These are phyloP conservation scores for Fusarium stilboides DNA, from an alignment of 2,329 filamentous ascomycete species.

Conservation along the genomic window DNA sequence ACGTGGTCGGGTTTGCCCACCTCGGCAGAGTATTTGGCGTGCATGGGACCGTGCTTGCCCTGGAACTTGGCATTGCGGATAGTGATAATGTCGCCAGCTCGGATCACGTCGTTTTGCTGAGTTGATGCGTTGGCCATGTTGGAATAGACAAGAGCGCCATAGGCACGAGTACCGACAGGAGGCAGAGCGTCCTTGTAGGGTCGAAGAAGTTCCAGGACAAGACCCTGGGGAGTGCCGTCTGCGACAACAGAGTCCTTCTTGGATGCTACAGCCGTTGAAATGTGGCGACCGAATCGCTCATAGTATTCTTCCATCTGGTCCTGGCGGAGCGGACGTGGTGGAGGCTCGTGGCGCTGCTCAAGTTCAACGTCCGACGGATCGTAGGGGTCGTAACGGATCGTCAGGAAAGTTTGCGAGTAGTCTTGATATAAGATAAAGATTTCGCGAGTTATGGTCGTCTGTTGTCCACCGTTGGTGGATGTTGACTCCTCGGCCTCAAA, in stretches of 20 bases:
- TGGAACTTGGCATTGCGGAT: slow-evolving; percentile 95
- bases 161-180: slow-evolving; percentile 90
- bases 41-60: slow-evolving; percentile 94
- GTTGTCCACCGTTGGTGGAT: slow-evolving; percentile 77
- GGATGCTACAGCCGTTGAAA: slow-evolving; percentile 77
- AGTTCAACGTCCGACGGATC: slow-evolving; percentile 81
- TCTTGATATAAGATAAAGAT: slow-evolving; percentile 93
- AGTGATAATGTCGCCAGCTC: slow-evolving; percentile 91
- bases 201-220: slow-evolving; percentile 84
- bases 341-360: slow-evolving; percentile 89
- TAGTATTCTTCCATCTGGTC: slow-evolving; percentile 94
- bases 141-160: slow-evolving; percentile 92
- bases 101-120: slow-evolving; percentile 91
- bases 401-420: slow-evolving; percentile 95
- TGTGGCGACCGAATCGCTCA: slow-evolving; percentile 82
- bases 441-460: slow-evolving; percentile 81
- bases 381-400: slow-evolving; percentile 81
- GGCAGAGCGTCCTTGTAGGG: slow-evolving; percentile 81
- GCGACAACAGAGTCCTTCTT: slow-evolving; percentile 87
- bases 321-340: slow-evolving; percentile 85
- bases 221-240: slow-evolving; percentile 83
- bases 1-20: slow-evolving; percentile 93
- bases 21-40: slow-evolving; percentile 91
- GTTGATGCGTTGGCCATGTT: slow-evolving; percentile 96
- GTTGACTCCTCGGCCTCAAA: slow-evolving; percentile 86